phyloP scores from a whole-genome alignment of 139 green algal species.

The Picochlorum sp. region DNA sequence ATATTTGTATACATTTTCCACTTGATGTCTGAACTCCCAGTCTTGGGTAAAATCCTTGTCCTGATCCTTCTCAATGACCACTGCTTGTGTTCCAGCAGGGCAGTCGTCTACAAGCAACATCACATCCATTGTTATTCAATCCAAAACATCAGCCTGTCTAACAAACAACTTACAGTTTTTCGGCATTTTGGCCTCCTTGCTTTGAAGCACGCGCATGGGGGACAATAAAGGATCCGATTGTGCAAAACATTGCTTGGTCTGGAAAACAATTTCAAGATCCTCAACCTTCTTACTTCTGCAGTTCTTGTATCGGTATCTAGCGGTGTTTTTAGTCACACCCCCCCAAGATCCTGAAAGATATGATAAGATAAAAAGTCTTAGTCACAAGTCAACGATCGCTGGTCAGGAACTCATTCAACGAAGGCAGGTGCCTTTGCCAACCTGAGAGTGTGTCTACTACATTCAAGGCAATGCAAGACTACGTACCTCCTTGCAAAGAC shows the following conservation, averaged over 20 bases:
- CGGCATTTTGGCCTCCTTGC: neutral
- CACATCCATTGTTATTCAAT: too few species aligned
- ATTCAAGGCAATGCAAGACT: neutral
- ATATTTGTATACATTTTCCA: slow-evolving; percentile 3
- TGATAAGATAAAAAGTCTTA: neutral
- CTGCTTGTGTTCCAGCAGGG: neutral
- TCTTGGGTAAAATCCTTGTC: slow-evolving; percentile 5
- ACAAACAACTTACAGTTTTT: neutral
- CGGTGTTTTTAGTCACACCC: neutral
- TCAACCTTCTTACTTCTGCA: neutral
- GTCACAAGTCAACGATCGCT: too few species aligned
- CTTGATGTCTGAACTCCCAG: neutral
- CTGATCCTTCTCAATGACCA: neutral
- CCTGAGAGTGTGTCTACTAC: neutral
- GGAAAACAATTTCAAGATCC: neutral
- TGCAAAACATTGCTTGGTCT: neutral
- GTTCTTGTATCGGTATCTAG: neutral
- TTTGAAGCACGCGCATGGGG: neutral
- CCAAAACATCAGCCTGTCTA: too few species aligned
- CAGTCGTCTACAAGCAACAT: neutral
- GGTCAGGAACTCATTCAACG: too few species aligned
- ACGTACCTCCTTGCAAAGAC: slow-evolving; percentile 1
- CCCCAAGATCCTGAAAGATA: neutral
- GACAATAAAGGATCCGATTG: neutral
- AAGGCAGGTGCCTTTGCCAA: too few species aligned